A percentile compares a stretch with the other conserved stretches of the same genome.
Conservation (phyloP, 257 asterid genomes). For the Salvia miltiorrhiza region DNA sequence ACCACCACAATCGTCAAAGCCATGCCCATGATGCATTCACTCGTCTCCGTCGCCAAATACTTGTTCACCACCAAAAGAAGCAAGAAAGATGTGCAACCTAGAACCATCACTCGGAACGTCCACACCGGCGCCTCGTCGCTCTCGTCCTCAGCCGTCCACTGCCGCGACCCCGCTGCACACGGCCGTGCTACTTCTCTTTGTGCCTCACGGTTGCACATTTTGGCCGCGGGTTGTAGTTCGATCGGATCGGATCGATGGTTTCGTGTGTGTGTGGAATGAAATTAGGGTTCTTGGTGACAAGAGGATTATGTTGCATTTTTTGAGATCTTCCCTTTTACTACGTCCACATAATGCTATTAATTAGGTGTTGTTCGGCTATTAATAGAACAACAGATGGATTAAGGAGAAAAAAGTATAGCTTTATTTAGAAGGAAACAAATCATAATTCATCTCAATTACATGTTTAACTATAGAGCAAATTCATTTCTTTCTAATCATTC, state of each 20-base stretch:
- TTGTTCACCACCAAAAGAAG: conserved; percentile 42
- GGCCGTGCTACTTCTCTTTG: neutral
- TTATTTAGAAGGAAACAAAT: neutral
- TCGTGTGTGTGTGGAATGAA: neutral
- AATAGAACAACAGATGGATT: neutral
- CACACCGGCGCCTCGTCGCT: conserved; percentile 38
- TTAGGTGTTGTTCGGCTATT: neutral
- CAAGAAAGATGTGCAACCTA: conserved; percentile 49
- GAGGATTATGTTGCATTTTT: neutral
- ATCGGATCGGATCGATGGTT: neutral
- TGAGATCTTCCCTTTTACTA: neutral
- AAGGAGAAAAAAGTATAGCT: neutral
- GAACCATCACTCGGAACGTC: conserved; percentile 54
- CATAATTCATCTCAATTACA: neutral
- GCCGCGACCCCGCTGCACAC: neutral
- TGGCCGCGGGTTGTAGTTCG: neutral
- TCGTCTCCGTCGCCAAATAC: conserved; percentile 38
- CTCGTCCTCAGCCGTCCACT: neutral
- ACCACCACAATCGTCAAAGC: conserved; percentile 22
- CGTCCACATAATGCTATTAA: neutral
- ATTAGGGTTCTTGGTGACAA: neutral
- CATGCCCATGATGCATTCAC: conserved; percentile 57
- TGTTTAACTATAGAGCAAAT: too few species aligned
- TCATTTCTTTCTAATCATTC: too few species aligned
- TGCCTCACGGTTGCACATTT: neutral